These are phyloP conservation scores for Paraphoma chrysanthemicola DNA, from an alignment of 2,329 filamentous ascomycete genomes.

Conservation along the genomic window DNA sequence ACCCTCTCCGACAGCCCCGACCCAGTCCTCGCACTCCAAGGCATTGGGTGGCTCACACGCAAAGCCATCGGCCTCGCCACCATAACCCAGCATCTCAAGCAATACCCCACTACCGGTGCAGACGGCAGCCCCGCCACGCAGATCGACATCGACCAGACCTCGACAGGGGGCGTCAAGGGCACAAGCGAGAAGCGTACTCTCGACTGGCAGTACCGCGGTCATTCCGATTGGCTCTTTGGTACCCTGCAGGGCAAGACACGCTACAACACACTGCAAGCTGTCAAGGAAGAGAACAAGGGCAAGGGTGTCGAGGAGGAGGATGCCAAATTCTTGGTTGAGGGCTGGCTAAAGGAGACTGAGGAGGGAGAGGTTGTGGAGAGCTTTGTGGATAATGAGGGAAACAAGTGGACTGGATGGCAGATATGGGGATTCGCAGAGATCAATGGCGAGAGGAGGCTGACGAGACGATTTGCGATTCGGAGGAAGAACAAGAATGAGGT, in stretches of 20 bases:
- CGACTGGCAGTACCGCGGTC: conserved; percentile 67
- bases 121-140: conserved; percentile 52
- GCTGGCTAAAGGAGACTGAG: conserved; percentile 37
- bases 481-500: conserved; percentile 40
- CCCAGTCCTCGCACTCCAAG: conserved; percentile 69
- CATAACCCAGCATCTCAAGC: conserved; percentile 67
- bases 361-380: conserved; percentile 44
- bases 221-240: conserved; percentile 83
- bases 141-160: conserved; percentile 75
- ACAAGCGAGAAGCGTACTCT: conserved; percentile 66
- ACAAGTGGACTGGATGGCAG: conserved; percentile 47
- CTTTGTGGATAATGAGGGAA: conserved; percentile 41
- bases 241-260: conserved; percentile 67
- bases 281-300: conserved; percentile 29
- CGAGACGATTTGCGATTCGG: conserved; percentile 41
- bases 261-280: conserved; percentile 49
- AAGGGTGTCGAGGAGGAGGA: conserved; percentile 30
- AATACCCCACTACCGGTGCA: conserved; percentile 22
- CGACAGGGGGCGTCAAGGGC: conserved; percentile 73
- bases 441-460: conserved; percentile 38
- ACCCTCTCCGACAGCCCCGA: conserved; percentile 73
- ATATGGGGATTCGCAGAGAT: conserved; percentile 43
- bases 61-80: conserved; percentile 74
- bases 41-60: conserved; percentile 69
- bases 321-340: conserved; percentile 29